Evolutionary conservation across 345 rosid species (phyloP), one percentile per base, ranked within the genome.

Genomic region (Hibiscus tridactylites): DNA sequence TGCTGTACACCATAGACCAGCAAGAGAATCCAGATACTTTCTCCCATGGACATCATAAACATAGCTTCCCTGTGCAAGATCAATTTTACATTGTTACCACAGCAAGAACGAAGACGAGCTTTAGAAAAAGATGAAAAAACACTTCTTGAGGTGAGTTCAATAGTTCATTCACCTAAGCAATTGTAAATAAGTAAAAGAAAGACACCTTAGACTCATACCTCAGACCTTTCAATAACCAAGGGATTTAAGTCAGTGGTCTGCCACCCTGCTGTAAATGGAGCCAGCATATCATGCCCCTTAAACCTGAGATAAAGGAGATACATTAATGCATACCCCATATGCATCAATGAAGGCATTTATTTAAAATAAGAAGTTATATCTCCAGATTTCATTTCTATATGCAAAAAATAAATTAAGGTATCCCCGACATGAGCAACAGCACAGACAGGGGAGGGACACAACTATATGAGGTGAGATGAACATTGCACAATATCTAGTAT

Each of bases 221-320:
- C 90, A n/a, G 98, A 89, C 64, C 83, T 95, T 2, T 88, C 85
- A 11, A 96, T 89, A 73, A 96, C 75, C 74, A 96, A 83, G 4
- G 99, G 99, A 81, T 92, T 63, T 66, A 86, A 5, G 82, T 92
- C 97, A 61, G 83, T 67, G 77, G 82, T 79, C 73, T 92, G 99
- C 99, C 98, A 89, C 33, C 98, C 99, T 65, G 98, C 98, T 4
- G 98, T 92, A 73, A 96, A 96, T 80, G 99, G 98, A 53, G 97
- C 99, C 78, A 96, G 85, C 98, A 96, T 96, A 79, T 86, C 96
- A 82, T 91, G 98, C 71, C 98, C 97, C 72, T 92, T 92, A 77
- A 75, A 88, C 79, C 99, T 96, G 87, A 72, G 65, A 71, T 56
- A 58, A 70, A 21, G 52, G 61, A 80, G 52, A 73, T 21, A 35